Evolutionary conservation across 2,329 filamentous ascomycete genomes (phyloP).

Genomic region (Colletotrichum australisinense): DNA sequence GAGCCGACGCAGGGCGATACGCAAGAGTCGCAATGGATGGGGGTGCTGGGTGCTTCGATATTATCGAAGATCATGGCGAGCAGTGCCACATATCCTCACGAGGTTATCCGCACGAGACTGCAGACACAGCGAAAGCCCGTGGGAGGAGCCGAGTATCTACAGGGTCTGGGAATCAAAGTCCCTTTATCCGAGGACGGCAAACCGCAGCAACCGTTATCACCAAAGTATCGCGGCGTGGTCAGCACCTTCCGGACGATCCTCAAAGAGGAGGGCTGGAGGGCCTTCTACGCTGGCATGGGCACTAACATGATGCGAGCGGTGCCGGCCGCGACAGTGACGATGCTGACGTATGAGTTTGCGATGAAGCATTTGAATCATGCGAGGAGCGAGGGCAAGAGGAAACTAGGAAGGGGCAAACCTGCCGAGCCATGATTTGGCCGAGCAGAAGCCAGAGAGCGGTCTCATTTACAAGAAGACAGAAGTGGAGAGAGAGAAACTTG

Average conservation of each 20-base stretch:
- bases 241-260: conserved; percentile 88
- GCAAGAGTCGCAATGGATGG: conserved; percentile 79
- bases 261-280: conserved; percentile 91
- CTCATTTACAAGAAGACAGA: conserved; percentile 26
- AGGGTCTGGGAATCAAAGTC: conserved; percentile 59
- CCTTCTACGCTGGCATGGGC: conserved; percentile 97
- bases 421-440: conserved; percentile 20
- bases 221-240: conserved; percentile 81
- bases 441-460: conserved; percentile 36
- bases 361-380: conserved; percentile 64
- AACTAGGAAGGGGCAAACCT: conserved; percentile 37
- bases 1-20: conserved; percentile 64
- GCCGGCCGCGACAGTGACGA: conserved; percentile 94
- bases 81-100: conserved; percentile 95
- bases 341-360: conserved; percentile 93
- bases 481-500: neutral
- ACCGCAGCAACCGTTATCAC: conserved; percentile 44
- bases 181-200: conserved; percentile 45
- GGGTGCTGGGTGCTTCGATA: conserved; percentile 89
- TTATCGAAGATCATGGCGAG: conserved; percentile 95
- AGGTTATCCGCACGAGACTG: conserved; percentile 91
- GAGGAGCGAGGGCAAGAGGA: conserved; percentile 52
- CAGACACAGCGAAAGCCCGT: conserved; percentile 89
- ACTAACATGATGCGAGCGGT: conserved; percentile 98
- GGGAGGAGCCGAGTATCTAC: conserved; percentile 63